Base-by-base conservation (phyloP, 345 rosid species). In the Sisymbrium altissimum region DNA sequence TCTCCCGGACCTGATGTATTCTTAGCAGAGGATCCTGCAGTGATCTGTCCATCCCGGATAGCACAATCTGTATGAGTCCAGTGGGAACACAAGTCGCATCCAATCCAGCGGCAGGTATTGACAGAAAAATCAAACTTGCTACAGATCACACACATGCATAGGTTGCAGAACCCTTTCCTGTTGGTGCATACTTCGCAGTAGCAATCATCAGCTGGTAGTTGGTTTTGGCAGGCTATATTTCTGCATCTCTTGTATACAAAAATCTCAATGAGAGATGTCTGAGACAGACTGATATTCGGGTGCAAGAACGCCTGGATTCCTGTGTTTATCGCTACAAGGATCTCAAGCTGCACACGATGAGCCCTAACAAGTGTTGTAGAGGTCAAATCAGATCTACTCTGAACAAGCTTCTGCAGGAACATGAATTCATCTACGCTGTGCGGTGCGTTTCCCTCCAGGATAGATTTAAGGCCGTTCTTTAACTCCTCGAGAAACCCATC, bases 1-100 rank as follows among this genome's bases (percentile, higher is more conserved):
- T 95, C 99, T 58, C 86, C 77, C 9, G 83, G 86, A 45, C 88
- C 86, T 0, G 81, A 81, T 43, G 84, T 84, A 70, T 72, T 88
- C 82, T 87, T 91, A 46, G 81, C 77, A 71, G 93, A 83, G 21
- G 87, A 81, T 32, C 93, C 97, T 65, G 67, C 83, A 21, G 84
- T 80, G 49, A 95, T 92, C 75, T 82, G 92, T 52, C 89, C 92
- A 67, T 95, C 95, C 8, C 92, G 89, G 49, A 91, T 89, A 15
- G 98, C 98, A 79, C 98, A 94, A 73, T 91, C 98, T 0, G 96
- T 88, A 78, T 94, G 97, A 62, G 97, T 91, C 97, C 98, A 94
- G 73, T 94, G 98, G 9, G 96, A 91, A 70, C 96, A 94, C 78
- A 91, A 68, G 77, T 91, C 98, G 12, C 98, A 94, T 17, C 98